These are phyloP conservation scores for Rhodomyrtus psidioides DNA, from an alignment of 441 rosid genomes.

Conservation along the genomic window DNA sequence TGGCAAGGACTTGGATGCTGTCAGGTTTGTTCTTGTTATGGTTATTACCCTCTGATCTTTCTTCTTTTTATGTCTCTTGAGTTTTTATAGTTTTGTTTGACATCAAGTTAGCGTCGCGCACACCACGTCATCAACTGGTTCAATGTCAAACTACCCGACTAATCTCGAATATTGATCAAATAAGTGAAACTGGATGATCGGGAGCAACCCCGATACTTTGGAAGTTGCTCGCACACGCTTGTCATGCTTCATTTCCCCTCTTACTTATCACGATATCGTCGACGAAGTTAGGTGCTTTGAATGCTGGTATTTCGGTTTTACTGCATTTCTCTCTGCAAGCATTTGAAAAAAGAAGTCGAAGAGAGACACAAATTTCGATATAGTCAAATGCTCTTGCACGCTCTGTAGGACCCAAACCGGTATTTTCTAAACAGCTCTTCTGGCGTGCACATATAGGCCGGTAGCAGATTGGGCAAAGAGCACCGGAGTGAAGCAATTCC, in stretches of 20 bases:
- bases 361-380: not conserved
- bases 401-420: not conserved
- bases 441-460: constrained; percentile 29
- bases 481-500: constrained; percentile 68
- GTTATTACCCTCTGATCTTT: not conserved
- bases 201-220: fast-evolving
- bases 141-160: fast-evolving
- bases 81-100: not conserved
- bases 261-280: not conserved
- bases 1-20: constrained; percentile 80
- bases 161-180: not conserved
- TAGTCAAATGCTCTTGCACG: not conserved
- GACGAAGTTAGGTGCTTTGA: not conserved
- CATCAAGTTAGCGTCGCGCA: not conserved
- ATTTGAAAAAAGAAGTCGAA: not conserved
- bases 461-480: constrained; percentile 87
- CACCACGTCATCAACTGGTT: not conserved
- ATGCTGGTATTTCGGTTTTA: not conserved
- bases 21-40: constrained; percentile 29
- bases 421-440: not conserved
- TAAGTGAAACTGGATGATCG: not conserved
- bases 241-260: not conserved
- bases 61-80: not conserved
- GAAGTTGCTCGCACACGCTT: fast-evolving
- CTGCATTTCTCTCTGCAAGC: not conserved